phyloP scores from a whole-genome alignment of 805 yeast species.

The Martiniozyma abietophila region DNA sequence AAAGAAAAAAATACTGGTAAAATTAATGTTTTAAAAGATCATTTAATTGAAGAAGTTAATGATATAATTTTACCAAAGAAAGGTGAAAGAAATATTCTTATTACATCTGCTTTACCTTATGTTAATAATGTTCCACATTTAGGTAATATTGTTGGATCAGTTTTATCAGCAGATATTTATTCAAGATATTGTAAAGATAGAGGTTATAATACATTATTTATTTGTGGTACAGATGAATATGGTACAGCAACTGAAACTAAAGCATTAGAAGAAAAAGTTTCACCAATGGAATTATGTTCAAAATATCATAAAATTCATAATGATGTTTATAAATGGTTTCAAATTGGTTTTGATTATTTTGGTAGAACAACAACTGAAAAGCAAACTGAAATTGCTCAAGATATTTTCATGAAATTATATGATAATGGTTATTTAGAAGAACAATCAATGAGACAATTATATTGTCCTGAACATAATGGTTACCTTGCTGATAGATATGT shows the following conservation, averaged over 20 bases:
- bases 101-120: slow-evolving; percentile 95
- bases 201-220: slow-evolving; percentile 73
- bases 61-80: slow-evolving; percentile 54
- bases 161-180: slow-evolving; percentile 87
- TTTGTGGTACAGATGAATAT: slow-evolving; percentile 98
- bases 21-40: slow-evolving; percentile 16
- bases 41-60: slow-evolving; percentile 9
- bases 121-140: slow-evolving; percentile 98
- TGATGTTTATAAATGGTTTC: slow-evolving; percentile 94
- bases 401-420: slow-evolving; percentile 68
- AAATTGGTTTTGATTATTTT: slow-evolving; percentile 86
- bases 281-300: slow-evolving; percentile 85
- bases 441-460: slow-evolving; percentile 80
- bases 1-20: slow-evolving; percentile 35
- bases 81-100: slow-evolving; percentile 69
- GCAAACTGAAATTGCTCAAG: slow-evolving; percentile 95
- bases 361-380: slow-evolving; percentile 91
- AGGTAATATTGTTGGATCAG: slow-evolving; percentile 95
- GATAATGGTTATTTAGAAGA: slow-evolving; percentile 80
- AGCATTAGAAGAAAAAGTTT: slow-evolving; percentile 86
- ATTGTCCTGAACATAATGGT: slow-evolving; percentile 83
- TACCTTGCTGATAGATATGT: slow-evolving; percentile 94
- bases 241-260: slow-evolving; percentile 99
- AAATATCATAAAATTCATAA: slow-evolving; percentile 82
- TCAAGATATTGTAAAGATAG: slow-evolving; percentile 85